Base-by-base conservation (phyloP, 2,329 filamentous ascomycete genomes). In the Aspergillus candidus region DNA sequence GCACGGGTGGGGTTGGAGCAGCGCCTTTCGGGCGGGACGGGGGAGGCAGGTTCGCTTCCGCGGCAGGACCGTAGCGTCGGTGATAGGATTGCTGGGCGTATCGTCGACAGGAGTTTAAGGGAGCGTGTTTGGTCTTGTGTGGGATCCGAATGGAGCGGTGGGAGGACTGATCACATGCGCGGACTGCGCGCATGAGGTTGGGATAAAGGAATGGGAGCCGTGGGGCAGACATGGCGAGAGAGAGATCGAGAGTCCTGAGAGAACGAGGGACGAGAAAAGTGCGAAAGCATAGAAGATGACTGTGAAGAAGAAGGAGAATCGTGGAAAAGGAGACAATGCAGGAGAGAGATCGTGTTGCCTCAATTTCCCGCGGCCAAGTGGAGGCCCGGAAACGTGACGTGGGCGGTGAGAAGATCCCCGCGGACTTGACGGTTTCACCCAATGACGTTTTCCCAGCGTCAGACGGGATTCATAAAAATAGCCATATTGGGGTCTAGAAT, bases 171-270 rank as follows among this genome's bases (percentile, higher is more conserved):
- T 67, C 71, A 60, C 65, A 79, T 60, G 65, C 65, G 58, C 74
- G 72, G 51, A 74, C 62, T 12, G 74, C 71, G 43, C 81, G 79
- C 63, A 83, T 78, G 43, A 86, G 66, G 53, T 81, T 79, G 36
- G 84, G 82, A 54, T 85, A 86, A 13, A 87, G 71, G 57, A 86
- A 86, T 12, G 79, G 78, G 47, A 87, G 71, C 57, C 83, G 75
- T 48, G 72, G 70, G 17, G 77, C 73, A 50, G 82, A 74, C 80
- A 87, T 87, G 49, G 56, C 62, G 49, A 44, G 22, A 27, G 22
- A 35, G 33, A 41, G 37, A 14, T 29, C 13, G 44, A 30, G 22
- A 32, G 29, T 47, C 47, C 42, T 39, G 41, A 52, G 40, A 43
- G 41, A 44, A 43, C 29, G 54, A 38, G 35, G 42, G 38, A 36